Base-by-base conservation (phyloP, 2,329 filamentous ascomycete genomes). In the Phialemonium atrogriseum region DNA sequence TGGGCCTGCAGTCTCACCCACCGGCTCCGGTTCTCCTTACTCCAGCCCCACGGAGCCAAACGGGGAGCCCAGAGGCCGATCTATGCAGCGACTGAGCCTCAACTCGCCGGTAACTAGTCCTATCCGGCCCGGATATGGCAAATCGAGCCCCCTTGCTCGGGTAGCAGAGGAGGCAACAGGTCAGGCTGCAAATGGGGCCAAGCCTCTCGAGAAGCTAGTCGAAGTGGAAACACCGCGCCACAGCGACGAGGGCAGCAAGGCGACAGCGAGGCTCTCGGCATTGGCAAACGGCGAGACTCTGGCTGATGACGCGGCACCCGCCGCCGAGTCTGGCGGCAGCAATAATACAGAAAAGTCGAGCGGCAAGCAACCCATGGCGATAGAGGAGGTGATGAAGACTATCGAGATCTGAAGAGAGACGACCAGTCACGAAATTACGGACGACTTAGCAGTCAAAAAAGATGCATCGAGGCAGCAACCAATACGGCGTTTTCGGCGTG, bases 101-200 rank as follows among this genome's bases (percentile, higher is more conserved):
- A 75, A 75, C 31, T 78, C 77, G 16, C 76, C 77, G 3, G 64
- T 71, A 40, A 63, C 64, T 8, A 83, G 77, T 44, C 77, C 80
- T 13, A 82, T 76, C 50, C 66, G 74, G 36, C 72, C 80, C 2
- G 69, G 73, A 10, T 76, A 71, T 39, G 73, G 75, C 43, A 79
- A 86, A 47, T 70, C 78, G 10, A 84, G 79, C 44, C 82, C 83
- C 11, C 62, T 89, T 35, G 80, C 81, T 30, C 69, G 80, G 40
- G 84, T 89, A 10, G 73, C 80, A 1, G 84, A 89, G 56, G 84
- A 89, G 32, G 32, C 37, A 13, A 33, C 27, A 7, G 18, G 23
- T n/a, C 21, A 32, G 27, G 48, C 22, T 16, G 45, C 46, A 7
- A 55, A 60, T 52, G 44, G 58, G 40, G 36, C 62, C 29, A 59